Percentiles rank a stretch among this genome's conserved stretches.
phyloP scores from a whole-genome alignment of 768 basidiomycete genomes.

The Lactifluus volemus region DNA sequence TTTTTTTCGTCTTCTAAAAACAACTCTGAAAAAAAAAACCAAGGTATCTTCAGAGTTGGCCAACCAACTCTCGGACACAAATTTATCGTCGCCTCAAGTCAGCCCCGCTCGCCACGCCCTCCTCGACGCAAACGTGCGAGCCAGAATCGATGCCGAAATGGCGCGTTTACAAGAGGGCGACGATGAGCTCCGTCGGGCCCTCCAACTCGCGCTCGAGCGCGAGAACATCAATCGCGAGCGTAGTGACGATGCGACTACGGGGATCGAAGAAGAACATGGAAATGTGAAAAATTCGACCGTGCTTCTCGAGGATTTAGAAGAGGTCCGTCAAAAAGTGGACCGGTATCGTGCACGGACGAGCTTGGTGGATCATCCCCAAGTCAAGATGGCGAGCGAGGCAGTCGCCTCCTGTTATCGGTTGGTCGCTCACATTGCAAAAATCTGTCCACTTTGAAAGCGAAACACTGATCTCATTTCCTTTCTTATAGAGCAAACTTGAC shows the following conservation, averaged over 20 bases:
- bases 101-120: constrained; percentile 62
- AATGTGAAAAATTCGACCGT: constrained; percentile 49
- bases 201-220: constrained; percentile 72
- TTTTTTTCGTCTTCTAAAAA: too few relatives aligned
- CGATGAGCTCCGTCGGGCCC: constrained; percentile 41
- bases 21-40: neutral
- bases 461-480: too few relatives aligned
- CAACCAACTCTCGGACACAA: constrained; percentile 62
- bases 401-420: constrained; percentile 73
- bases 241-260: constrained; percentile 34
- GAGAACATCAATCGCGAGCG: constrained; percentile 80
- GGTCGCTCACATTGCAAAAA: constrained; percentile 14
- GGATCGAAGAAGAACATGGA: constrained; percentile 25
- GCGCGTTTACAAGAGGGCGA: constrained; percentile 59
- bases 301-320: constrained; percentile 67
- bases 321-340: constrained; percentile 64
- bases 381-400: constrained; percentile 48
- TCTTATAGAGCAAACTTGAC: constrained; percentile 37
- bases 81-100: constrained; percentile 44
- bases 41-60: constrained; percentile 84
- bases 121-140: constrained; percentile 64
- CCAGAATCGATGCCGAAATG: constrained; percentile 63
- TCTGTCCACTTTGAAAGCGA: too few relatives aligned
- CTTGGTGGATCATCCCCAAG: constrained; percentile 44
- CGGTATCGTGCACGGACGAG: constrained; percentile 51